Percentiles rank a stretch among this genome's conserved stretches.
Conservation (phyloP, 768 basidiomycete genomes). For the Crucibulum laeve region DNA sequence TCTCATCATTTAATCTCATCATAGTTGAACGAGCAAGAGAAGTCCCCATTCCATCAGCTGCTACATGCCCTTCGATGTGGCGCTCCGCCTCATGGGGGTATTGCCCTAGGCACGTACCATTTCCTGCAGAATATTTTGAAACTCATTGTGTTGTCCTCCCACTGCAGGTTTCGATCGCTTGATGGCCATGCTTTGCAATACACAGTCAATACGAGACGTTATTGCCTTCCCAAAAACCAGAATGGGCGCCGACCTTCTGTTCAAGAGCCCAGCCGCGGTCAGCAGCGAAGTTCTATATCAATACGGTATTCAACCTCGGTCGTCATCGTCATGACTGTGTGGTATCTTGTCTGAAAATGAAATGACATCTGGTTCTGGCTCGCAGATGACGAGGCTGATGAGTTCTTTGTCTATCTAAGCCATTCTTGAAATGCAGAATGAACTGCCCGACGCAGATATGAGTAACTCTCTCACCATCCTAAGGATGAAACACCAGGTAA, state of each 20-base stretch:
- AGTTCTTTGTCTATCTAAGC: conserved; percentile 4
- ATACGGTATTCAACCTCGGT: conserved; percentile 52
- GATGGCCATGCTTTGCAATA: conserved; percentile 85
- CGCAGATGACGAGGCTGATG: not conserved
- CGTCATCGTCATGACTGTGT: conserved; percentile 7
- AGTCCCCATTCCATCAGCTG: conserved; percentile 75
- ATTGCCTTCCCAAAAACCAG: conserved; percentile 95
- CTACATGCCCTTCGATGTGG: conserved; percentile 85
- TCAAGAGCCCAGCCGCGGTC: conserved; percentile 78
- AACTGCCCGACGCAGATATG: too few species aligned
- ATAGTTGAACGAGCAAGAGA: conserved; percentile 73
- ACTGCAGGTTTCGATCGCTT: conserved; percentile 84
- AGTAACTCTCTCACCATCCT: too few species aligned
- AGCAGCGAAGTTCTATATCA: conserved; percentile 47
- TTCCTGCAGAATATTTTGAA: conserved; percentile 4
- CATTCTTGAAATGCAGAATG: too few species aligned
- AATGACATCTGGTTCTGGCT: not conserved
- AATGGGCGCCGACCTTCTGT: conserved; percentile 79
- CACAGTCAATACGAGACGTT: conserved; percentile 88
- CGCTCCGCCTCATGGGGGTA: conserved; percentile 94
- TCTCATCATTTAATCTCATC: too few species aligned
- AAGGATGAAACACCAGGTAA: too few species aligned
- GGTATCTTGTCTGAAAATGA: conserved; percentile 7
- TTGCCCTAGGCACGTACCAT: conserved; percentile 73
- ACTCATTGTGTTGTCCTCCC: conserved; percentile 8